A percentile compares a stretch with the other conserved stretches of the same genome.
phyloP scores from a whole-genome alignment of 2,329 filamentous ascomycete genomes.

The Calonectria naviculata region DNA sequence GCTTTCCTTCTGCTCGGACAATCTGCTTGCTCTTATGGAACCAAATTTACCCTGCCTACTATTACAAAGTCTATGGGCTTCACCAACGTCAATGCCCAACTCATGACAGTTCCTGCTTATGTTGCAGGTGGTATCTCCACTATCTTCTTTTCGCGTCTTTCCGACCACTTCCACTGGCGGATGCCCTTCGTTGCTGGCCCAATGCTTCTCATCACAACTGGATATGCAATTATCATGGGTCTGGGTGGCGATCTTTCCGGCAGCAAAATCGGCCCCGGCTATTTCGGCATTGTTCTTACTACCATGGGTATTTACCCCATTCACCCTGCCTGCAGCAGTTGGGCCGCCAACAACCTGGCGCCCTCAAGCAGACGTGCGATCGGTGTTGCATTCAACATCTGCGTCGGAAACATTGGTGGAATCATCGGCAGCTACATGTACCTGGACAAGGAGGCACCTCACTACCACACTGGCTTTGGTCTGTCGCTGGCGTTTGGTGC shows the following conservation, averaged over 20 bases:
- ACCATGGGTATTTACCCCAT: slow-evolving; percentile 5
- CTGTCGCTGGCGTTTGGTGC: slow-evolving; percentile 44
- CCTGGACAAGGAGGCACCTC: slow-evolving; percentile 1
- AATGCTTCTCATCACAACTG: slow-evolving; percentile 69
- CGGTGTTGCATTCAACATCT: slow-evolving; percentile 5
- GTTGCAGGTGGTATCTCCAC: slow-evolving; percentile 72
- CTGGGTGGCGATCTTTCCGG: slow-evolving; percentile 58
- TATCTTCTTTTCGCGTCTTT: slow-evolving; percentile 70
- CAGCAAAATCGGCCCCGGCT: slow-evolving; percentile 63
- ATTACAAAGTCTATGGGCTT: slow-evolving; percentile 53
- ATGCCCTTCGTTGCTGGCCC: slow-evolving; percentile 74
- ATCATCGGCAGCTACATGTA: slow-evolving; percentile 6
- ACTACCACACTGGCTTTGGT: neutral
- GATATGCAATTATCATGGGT: slow-evolving; percentile 69
- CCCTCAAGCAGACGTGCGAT: neutral
- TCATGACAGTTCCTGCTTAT: slow-evolving; percentile 67
- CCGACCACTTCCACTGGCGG: slow-evolving; percentile 72
- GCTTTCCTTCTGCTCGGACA: slow-evolving; percentile 37
- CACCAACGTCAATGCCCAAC: slow-evolving; percentile 42
- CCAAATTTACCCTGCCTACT: slow-evolving; percentile 45
- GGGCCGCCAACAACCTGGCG: slow-evolving; percentile 2
- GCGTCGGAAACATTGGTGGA: neutral
- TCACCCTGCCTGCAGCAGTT: neutral
- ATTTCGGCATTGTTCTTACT: slow-evolving; percentile 72
- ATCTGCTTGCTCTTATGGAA: slow-evolving; percentile 34